Evolutionary conservation across 495 filamentous ascomycete species (phyloP).

Genomic region (Neurospora tetrasperma): DNA sequence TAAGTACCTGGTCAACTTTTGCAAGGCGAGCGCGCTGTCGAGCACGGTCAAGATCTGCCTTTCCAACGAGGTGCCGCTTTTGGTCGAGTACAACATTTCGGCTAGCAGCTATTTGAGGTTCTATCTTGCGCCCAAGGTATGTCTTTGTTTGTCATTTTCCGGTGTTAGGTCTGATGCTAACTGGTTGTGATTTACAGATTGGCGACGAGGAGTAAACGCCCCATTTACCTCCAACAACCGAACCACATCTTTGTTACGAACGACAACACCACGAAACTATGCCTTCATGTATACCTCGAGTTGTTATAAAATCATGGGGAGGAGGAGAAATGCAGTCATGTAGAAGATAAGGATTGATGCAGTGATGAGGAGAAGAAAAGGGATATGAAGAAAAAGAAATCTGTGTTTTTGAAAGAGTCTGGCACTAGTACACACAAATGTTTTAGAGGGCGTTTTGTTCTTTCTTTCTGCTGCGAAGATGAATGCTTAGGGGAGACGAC

Average conservation of each 20-base stretch:
- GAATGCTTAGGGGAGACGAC: background rate
- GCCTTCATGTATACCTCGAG: background rate
- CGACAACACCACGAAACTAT: background rate
- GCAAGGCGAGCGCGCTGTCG: constrained; percentile 87
- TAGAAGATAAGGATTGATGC: background rate
- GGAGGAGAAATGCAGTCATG: background rate
- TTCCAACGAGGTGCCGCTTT: constrained; percentile 89
- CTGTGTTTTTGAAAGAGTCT: background rate
- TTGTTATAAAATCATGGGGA: background rate
- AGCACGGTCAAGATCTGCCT: constrained; percentile 78
- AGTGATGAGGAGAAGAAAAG: background rate
- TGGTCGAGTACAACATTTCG: constrained; percentile 79
- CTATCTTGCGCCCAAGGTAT: constrained; percentile 95
- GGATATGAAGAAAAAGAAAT: background rate
- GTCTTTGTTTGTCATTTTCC: constrained; percentile 12
- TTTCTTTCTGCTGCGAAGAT: background rate
- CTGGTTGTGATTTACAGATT: constrained; percentile 43
- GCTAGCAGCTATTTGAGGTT: constrained; percentile 80
- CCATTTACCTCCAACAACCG: background rate
- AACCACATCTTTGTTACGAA: background rate
- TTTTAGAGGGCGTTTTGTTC: background rate
- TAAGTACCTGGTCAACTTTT: constrained; percentile 99
- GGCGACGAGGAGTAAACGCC: constrained; percentile 75
- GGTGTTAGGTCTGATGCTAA: constrained; percentile 1
- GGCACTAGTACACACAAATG: background rate